Conservation (phyloP, 257 asterid genomes). For the Coffea eugenioides region DNA sequence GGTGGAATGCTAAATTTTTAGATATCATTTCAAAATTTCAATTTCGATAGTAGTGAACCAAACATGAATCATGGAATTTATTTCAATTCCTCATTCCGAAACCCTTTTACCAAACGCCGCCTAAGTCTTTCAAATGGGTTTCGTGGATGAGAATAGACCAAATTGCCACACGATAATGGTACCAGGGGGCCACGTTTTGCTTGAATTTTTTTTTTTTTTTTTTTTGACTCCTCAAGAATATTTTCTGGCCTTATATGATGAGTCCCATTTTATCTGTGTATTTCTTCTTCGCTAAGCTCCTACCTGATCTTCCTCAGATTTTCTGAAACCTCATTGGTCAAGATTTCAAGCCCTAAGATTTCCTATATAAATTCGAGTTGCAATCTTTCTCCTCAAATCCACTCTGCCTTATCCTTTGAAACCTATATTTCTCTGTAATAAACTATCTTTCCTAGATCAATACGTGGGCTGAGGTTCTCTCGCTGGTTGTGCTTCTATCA, state of each 20-base stretch:
- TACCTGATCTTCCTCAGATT: not conserved
- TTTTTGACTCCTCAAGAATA: not conserved
- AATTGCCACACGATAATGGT: not conserved
- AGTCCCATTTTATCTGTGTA: not conserved
- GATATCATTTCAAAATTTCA: too few species aligned
- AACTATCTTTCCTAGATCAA: too few species aligned
- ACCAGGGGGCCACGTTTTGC: not conserved
- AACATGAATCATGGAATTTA: too few species aligned
- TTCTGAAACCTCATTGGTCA: constrained; percentile 3
- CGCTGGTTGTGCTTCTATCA: not conserved
- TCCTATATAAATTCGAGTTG: not conserved
- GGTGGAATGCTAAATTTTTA: too few species aligned
- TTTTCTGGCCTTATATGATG: not conserved
- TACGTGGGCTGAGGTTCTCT: not conserved
- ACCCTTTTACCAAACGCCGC: too few species aligned
- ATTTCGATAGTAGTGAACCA: too few species aligned
- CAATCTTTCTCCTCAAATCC: not conserved
- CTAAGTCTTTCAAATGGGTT: not conserved
- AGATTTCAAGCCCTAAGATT: not conserved
- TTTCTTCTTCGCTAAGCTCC: not conserved
- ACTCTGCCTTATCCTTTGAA: not conserved
- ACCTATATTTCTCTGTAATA: not conserved
- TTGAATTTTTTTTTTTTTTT: not conserved
- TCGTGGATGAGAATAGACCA: constrained; percentile 4
- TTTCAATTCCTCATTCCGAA: too few species aligned